Percentiles rank a stretch among this genome's conserved stretches.
phyloP scores from a whole-genome alignment of 495 filamentous ascomycete species.

The Penicillium alfredii region DNA sequence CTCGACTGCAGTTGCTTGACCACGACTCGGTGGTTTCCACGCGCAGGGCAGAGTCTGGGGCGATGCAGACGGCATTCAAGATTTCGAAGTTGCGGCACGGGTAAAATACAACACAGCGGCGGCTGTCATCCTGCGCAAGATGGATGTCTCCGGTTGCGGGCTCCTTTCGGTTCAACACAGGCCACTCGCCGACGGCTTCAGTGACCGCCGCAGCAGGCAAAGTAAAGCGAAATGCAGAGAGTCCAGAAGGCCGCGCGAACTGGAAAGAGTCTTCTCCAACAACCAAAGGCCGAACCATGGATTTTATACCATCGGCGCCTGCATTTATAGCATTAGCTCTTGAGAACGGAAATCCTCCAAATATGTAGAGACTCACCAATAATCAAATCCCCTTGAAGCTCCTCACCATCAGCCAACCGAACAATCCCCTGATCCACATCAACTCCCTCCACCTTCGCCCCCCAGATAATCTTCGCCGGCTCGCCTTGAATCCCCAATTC shows the following conservation, averaged over 20 bases:
- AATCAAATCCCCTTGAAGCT: conserved; percentile 5
- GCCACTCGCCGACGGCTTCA: not conserved
- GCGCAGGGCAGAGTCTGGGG: not conserved
- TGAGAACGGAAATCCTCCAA: too few relatives aligned
- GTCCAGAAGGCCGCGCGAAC: not conserved
- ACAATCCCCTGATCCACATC: conserved; percentile 7
- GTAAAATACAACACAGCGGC: conserved; percentile 5
- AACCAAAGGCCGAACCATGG: conserved; percentile 1
- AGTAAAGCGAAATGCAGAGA: conserved; percentile 3
- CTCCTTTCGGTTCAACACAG: not conserved
- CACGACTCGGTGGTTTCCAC: conserved; percentile 2
- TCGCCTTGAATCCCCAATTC: conserved; percentile 3
- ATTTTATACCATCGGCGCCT: conserved; percentile 7
- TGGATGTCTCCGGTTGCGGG: not conserved
- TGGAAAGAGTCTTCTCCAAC: conserved; percentile 1
- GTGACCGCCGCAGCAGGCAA: not conserved
- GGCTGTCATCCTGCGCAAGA: conserved; percentile 1
- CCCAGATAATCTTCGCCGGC: conserved; percentile 3
- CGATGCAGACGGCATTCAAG: conserved; percentile 6
- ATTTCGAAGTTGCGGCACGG: conserved; percentile 7
- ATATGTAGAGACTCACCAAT: conserved; percentile 1
- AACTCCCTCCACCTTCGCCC: conserved; percentile 1
- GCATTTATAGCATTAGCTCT: too few relatives aligned
- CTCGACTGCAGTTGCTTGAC: conserved; percentile 1
- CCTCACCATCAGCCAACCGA: not conserved